These are phyloP conservation scores for Setaria viridis DNA, from an alignment of 202 grass and related monocot species.

Conservation along the genomic window DNA sequence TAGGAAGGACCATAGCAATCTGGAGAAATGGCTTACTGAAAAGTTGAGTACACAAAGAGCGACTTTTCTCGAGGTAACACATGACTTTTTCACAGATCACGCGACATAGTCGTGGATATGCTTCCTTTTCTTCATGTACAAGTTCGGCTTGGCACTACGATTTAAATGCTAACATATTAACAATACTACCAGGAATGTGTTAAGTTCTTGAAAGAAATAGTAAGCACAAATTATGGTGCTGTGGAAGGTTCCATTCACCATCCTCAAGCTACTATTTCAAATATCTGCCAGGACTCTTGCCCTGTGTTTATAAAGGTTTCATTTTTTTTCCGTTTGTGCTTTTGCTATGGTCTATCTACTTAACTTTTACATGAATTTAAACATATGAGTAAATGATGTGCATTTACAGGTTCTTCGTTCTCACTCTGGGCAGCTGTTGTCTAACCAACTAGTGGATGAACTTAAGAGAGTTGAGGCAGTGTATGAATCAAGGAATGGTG, in stretches of 20 bases:
- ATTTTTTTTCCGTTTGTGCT: slow-evolving; percentile 36
- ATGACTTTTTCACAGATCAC: neutral
- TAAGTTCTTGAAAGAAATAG: slow-evolving; percentile 82
- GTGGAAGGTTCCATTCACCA: slow-evolving; percentile 48
- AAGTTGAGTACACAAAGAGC: slow-evolving; percentile 67
- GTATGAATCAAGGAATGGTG: slow-evolving; percentile 60
- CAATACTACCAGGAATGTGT: slow-evolving; percentile 66
- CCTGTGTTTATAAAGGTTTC: slow-evolving; percentile 86
- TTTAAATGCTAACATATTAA: slow-evolving; percentile 14
- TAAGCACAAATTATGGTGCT: slow-evolving; percentile 46
- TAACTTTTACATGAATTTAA: slow-evolving; percentile 43
- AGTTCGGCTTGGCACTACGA: slow-evolving; percentile 32
- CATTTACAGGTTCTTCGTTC: slow-evolving; percentile 73
- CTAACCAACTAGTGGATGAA: slow-evolving; percentile 75
- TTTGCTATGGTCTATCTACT: slow-evolving; percentile 9
- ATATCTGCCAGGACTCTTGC: slow-evolving; percentile 65
- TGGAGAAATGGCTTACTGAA: slow-evolving; percentile 93
- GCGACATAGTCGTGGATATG: neutral
- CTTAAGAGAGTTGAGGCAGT: slow-evolving; percentile 67
- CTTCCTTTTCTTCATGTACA: slow-evolving; percentile 6
- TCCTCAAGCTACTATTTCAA: slow-evolving; percentile 46
- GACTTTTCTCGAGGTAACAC: slow-evolving; percentile 78
- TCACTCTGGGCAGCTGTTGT: slow-evolving; percentile 66
- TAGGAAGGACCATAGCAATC: slow-evolving; percentile 69
- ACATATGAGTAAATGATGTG: slow-evolving; percentile 27